Percentiles rank a stretch among this genome's conserved stretches.
Evolutionary conservation across 352 stramenopile species (phyloP).

Genomic region (Phytophthora ramorum): DNA sequence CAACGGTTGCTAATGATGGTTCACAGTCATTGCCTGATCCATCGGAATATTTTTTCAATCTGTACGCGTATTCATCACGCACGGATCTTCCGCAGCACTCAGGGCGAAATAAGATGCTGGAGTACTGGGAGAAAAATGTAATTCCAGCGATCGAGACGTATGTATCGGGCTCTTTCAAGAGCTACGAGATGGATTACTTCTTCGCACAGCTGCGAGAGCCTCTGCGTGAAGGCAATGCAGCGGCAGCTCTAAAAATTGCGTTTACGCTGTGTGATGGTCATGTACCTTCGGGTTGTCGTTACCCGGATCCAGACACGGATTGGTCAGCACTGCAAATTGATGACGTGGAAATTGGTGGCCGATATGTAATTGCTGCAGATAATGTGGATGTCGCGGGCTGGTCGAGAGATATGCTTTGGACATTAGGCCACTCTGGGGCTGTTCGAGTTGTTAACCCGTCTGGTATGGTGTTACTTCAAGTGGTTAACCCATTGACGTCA

Average conservation of each 20-base stretch:
- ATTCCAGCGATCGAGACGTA: constrained; percentile 87
- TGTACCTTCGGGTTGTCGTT: constrained; percentile 78
- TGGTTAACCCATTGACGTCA: constrained; percentile 58
- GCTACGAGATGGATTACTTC: constrained; percentile 90
- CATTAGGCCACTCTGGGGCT: constrained; percentile 59
- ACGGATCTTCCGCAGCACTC: constrained; percentile 72
- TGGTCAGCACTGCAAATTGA: constrained; percentile 81
- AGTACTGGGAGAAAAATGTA: constrained; percentile 89
- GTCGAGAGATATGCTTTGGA: constrained; percentile 71
- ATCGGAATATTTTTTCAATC: constrained; percentile 71
- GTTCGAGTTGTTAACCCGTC: constrained; percentile 58
- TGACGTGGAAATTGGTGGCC: constrained; percentile 69
- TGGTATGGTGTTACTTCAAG: constrained; percentile 69
- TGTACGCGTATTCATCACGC: constrained; percentile 74
- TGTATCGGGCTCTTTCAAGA: constrained; percentile 84
- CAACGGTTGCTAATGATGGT: constrained; percentile 10
- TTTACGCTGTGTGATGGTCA: constrained; percentile 84
- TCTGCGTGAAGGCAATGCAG: constrained; percentile 74
- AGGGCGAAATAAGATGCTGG: constrained; percentile 80
- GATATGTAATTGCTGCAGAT: constrained; percentile 57
- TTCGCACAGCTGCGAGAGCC: constrained; percentile 84
- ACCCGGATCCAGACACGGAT: constrained; percentile 80
- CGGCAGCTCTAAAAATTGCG: constrained; percentile 80
- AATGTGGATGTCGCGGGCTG: constrained; percentile 46
- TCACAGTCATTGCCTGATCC: constrained; percentile 8